Evolutionary conservation across 106 monocot species (phyloP).

Genomic region (Apostasia ramifera): DNA sequence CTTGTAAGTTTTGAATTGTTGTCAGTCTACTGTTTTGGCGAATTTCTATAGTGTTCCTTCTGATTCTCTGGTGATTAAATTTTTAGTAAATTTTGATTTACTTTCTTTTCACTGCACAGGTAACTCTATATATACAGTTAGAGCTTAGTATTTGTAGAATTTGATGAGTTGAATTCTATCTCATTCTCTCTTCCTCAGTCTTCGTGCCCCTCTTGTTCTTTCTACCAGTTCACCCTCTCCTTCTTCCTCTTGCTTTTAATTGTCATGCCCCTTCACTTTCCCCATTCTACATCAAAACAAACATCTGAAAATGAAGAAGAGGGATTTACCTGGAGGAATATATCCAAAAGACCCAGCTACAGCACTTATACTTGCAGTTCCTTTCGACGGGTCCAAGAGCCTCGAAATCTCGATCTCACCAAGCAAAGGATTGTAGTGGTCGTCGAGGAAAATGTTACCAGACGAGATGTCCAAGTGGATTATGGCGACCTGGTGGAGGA

Average conservation of each 20-base stretch:
- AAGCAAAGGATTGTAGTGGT: slow-evolving; percentile 54
- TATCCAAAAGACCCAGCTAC: slow-evolving; percentile 94
- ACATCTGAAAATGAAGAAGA: neutral
- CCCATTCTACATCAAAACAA: neutral
- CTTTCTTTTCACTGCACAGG: too few species aligned
- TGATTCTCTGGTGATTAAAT: too few species aligned
- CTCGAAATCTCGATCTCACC: slow-evolving; percentile 87
- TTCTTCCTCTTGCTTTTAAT: neutral
- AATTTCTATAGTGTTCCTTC: too few species aligned
- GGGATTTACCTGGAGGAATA: slow-evolving; percentile 72
- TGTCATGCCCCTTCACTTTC: neutral
- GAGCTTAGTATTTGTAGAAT: too few species aligned
- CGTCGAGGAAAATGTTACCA: slow-evolving; percentile 57
- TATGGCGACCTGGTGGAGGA: slow-evolving; percentile 61
- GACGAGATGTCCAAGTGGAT: slow-evolving; percentile 86
- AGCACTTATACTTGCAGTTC: slow-evolving; percentile 86
- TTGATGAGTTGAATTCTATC: too few species aligned
- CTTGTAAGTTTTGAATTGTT: too few species aligned
- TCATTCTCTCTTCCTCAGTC: too few species aligned
- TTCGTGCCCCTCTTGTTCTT: too few species aligned
- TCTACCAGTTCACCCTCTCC: too few species aligned
- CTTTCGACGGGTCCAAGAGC: slow-evolving; percentile 87
- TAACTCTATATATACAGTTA: too few species aligned
- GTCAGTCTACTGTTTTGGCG: too few species aligned
- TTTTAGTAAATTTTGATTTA: too few species aligned